phyloP scores from a whole-genome alignment of 139 green algal species.

The Chlamydomonas sp. region DNA sequence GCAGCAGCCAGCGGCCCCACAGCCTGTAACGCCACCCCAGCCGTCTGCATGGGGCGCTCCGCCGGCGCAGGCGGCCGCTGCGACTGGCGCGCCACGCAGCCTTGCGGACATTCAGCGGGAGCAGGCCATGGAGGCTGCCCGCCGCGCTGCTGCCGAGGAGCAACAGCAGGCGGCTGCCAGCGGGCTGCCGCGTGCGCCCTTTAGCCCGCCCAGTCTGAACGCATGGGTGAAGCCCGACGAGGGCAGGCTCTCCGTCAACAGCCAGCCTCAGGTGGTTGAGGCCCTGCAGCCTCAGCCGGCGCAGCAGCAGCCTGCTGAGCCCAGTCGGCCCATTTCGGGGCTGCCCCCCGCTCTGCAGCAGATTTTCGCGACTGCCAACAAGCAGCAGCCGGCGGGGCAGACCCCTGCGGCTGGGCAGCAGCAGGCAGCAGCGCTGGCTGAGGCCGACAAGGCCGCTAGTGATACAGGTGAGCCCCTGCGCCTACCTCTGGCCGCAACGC shows the following conservation, averaged over 20 bases:
- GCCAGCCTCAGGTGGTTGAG: too few species aligned
- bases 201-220: neutral
- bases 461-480: slow-evolving; percentile 18
- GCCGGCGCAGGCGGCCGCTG: neutral
- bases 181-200: neutral
- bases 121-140: slow-evolving; percentile 32
- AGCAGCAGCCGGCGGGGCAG: neutral
- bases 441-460: neutral
- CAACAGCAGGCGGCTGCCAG: neutral
- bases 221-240: too few species aligned
- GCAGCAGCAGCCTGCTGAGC: slow-evolving; percentile 7
- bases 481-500: neutral
- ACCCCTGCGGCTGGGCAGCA: too few species aligned
- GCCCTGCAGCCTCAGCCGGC: neutral
- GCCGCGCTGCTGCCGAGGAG: neutral
- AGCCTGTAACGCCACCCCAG: neutral
- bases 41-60: slow-evolving; percentile 30
- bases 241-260: too few species aligned
- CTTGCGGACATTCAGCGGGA: slow-evolving; percentile 46
- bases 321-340: neutral
- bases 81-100: neutral
- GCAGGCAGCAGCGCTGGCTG: neutral
- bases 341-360: slow-evolving; percentile 39
- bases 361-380: slow-evolving; percentile 15
- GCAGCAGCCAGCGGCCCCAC: neutral